Conservation (phyloP, 148 eudicot species). For the Hydrangea macrophylla region DNA sequence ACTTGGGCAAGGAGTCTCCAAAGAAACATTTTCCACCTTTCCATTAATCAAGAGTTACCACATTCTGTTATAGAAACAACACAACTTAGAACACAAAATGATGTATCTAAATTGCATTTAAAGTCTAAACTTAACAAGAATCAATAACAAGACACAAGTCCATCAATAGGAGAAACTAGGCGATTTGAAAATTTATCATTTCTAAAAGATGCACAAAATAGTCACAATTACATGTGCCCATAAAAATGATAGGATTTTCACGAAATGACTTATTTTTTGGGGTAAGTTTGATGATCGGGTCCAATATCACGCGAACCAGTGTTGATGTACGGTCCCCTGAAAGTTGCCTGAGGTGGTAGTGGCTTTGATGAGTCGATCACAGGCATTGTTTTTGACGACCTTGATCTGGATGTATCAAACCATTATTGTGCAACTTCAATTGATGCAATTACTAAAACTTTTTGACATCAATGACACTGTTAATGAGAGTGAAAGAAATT, state of each 20-base stretch:
- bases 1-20: too few relatives aligned
- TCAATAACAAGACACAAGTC: too few relatives aligned
- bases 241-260: neutral
- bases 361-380: constrained; percentile 92
- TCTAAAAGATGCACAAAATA: too few relatives aligned
- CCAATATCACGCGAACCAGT: constrained; percentile 96
- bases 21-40: too few relatives aligned
- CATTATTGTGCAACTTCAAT: neutral
- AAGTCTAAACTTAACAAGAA: too few relatives aligned
- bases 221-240: neutral
- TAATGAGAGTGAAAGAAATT: neutral
- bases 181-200: too few relatives aligned
- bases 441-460: neutral
- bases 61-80: too few relatives aligned
- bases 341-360: constrained; percentile 96
- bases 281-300: constrained; percentile 69
- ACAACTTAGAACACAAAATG: too few relatives aligned
- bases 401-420: constrained; percentile 37
- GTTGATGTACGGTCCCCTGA: constrained; percentile 91
- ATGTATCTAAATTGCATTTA: too few relatives aligned
- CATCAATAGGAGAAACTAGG: too few relatives aligned
- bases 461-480: neutral
- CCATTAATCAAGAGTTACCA: too few relatives aligned
- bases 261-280: constrained; percentile 45
- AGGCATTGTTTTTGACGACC: constrained; percentile 62